phyloP scores from a whole-genome alignment of 2,329 filamentous ascomycete genomes.

The Hymenoscyphus scutula region DNA sequence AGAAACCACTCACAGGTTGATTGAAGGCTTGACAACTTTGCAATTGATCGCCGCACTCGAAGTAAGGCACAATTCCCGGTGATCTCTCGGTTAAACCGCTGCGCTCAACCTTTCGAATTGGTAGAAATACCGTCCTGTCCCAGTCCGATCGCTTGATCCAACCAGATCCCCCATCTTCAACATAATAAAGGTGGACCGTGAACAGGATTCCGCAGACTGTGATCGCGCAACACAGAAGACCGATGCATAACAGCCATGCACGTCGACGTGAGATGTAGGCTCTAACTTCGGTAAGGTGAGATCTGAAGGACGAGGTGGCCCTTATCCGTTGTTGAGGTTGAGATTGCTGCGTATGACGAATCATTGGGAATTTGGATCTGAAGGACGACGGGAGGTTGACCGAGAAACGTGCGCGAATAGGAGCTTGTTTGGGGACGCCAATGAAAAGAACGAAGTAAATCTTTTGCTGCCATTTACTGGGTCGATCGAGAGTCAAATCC shows the following conservation, averaged over 20 bases:
- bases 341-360: slow-evolving; percentile 5
- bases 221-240: slow-evolving; percentile 18
- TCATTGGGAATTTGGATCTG: slow-evolving; percentile 5
- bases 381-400: not conserved
- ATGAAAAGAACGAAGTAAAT: not conserved
- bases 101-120: slow-evolving; percentile 23
- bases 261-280: slow-evolving; percentile 19
- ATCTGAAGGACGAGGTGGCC: slow-evolving; percentile 6
- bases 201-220: slow-evolving; percentile 30
- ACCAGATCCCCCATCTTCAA: slow-evolving; percentile 18
- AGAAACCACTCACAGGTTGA: slow-evolving; percentile 27
- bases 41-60: slow-evolving; percentile 33
- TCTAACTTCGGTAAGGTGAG: slow-evolving; percentile 12
- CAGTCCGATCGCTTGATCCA: slow-evolving; percentile 1
- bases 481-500: not conserved
- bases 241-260: slow-evolving; percentile 22
- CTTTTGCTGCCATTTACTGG: not conserved
- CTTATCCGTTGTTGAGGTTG: not conserved
- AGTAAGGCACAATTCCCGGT: slow-evolving; percentile 27
- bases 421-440: not conserved
- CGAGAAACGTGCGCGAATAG: not conserved
- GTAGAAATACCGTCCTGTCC: slow-evolving; percentile 22
- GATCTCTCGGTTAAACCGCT: slow-evolving; percentile 5
- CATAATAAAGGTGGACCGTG: slow-evolving; percentile 29
- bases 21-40: slow-evolving; percentile 30